Evolutionary conservation across 202 grass and related monocot species (phyloP).

Genomic region (Setaria viridis): DNA sequence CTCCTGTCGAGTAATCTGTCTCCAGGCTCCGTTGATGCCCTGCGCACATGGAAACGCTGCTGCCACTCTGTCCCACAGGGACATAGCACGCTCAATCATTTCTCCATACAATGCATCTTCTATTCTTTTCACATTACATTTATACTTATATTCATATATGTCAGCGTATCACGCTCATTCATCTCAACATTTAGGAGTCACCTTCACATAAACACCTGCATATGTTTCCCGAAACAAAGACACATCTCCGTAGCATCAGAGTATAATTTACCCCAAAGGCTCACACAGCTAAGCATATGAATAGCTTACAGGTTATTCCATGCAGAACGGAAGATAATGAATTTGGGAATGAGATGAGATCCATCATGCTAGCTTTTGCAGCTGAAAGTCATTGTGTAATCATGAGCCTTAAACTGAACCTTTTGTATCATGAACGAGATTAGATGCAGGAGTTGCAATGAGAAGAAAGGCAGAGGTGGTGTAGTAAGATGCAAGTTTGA

Average conservation of each 20-base stretch:
- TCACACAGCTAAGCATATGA: not conserved
- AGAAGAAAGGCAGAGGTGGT: not conserved
- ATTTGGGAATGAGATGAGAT: slow-evolving; percentile 4
- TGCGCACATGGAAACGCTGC: slow-evolving; percentile 48
- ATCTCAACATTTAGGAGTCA: not conserved
- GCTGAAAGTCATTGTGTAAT: slow-evolving; percentile 23
- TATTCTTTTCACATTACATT: slow-evolving; percentile 10
- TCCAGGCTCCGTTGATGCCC: not conserved
- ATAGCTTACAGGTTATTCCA: not conserved
- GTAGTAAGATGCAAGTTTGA: slow-evolving; percentile 26
- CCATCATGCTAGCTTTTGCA: slow-evolving; percentile 31
- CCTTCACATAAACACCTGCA: not conserved
- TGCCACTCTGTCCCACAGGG: slow-evolving; percentile 35
- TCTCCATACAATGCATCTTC: not conserved
- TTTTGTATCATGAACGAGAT: slow-evolving; percentile 12
- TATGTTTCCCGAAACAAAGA: not conserved
- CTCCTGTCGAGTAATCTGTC: not conserved
- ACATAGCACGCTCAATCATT: slow-evolving; percentile 40
- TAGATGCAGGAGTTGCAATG: slow-evolving; percentile 2
- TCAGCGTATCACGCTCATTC: not conserved
- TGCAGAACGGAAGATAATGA: not conserved
- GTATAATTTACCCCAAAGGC: not conserved
- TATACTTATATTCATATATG: not conserved
- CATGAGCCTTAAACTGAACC: slow-evolving; percentile 15
- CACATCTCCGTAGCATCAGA: not conserved